A percentile compares a stretch with the other conserved stretches of the same genome.
Evolutionary conservation across 306 rosid species (phyloP).

Genomic region (Lathyrus oleraceus): DNA sequence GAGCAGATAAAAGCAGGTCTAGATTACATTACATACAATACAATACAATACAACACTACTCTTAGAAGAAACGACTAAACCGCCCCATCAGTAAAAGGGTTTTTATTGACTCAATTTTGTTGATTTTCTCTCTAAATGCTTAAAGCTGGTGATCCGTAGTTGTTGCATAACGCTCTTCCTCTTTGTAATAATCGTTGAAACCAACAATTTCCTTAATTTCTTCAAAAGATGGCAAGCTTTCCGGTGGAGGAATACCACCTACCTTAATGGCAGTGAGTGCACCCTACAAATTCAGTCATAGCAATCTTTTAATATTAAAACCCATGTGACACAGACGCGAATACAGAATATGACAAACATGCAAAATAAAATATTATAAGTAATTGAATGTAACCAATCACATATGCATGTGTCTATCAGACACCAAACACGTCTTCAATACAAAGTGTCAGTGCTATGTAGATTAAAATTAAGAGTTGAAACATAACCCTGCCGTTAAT

Average conservation of each 20-base stretch:
- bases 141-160: conserved; percentile 43
- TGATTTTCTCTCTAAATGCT: neutral
- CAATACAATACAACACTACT: neutral
- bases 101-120: conserved; percentile 21
- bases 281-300: conserved; percentile 53
- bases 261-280: conserved; percentile 67
- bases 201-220: conserved; percentile 86
- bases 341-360: too few relatives aligned
- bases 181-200: conserved; percentile 77
- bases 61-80: neutral
- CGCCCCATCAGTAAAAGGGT: conserved; percentile 7
- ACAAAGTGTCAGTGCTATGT: neutral
- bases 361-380: too few relatives aligned
- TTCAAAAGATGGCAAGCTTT: conserved; percentile 82
- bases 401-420: neutral
- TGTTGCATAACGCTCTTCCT: conserved; percentile 76
- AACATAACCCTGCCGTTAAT: neutral
- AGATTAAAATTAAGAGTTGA: neutral
- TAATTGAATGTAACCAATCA: neutral
- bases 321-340: neutral
- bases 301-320: neutral
- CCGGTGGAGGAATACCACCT: conserved; percentile 83
- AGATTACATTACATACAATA: neutral
- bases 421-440: neutral
- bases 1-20: neutral